A percentile compares a stretch with the other conserved stretches of the same genome.
phyloP scores from a whole-genome alignment of 2,329 filamentous ascomycete genomes.

The Colletotrichum theobromicola region DNA sequence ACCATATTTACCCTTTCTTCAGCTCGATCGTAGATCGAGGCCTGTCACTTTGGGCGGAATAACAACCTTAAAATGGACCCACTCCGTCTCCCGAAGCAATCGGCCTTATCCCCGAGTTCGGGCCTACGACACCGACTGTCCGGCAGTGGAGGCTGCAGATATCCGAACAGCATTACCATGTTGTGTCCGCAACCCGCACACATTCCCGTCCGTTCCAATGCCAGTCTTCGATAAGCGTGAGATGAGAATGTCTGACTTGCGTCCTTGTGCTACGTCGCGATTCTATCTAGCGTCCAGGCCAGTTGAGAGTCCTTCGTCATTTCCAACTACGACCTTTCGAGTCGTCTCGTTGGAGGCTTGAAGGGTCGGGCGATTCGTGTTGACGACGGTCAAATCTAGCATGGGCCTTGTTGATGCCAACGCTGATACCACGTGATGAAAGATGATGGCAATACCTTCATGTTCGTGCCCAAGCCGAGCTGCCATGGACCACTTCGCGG shows the following conservation, averaged over 20 bases:
- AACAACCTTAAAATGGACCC: not conserved
- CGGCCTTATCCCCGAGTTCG: not conserved
- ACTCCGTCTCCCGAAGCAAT: not conserved
- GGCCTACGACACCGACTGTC: not conserved
- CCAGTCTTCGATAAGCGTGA: not conserved
- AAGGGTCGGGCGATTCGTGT: fast-evolving
- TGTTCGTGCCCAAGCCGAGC: not conserved
- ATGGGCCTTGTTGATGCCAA: not conserved
- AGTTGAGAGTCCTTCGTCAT: too few species aligned
- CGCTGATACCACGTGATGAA: not conserved
- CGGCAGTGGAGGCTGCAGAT: not conserved
- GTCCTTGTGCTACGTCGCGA: too few species aligned
- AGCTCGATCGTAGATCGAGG: not conserved
- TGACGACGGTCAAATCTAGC: not conserved
- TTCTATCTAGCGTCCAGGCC: not conserved
- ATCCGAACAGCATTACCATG: not conserved
- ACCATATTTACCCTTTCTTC: not conserved
- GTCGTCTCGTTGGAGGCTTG: fast-evolving
- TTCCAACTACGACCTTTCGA: not conserved
- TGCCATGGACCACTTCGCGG: not conserved
- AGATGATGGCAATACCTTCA: not conserved
- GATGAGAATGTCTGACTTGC: too few species aligned
- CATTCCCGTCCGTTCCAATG: fast-evolving
- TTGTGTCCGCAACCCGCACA: not conserved
- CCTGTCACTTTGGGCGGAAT: not conserved